Evolutionary conservation across 805 yeast species (phyloP), one percentile per base, ranked within the genome.

Genomic region (Metschnikowia shivogae): DNA sequence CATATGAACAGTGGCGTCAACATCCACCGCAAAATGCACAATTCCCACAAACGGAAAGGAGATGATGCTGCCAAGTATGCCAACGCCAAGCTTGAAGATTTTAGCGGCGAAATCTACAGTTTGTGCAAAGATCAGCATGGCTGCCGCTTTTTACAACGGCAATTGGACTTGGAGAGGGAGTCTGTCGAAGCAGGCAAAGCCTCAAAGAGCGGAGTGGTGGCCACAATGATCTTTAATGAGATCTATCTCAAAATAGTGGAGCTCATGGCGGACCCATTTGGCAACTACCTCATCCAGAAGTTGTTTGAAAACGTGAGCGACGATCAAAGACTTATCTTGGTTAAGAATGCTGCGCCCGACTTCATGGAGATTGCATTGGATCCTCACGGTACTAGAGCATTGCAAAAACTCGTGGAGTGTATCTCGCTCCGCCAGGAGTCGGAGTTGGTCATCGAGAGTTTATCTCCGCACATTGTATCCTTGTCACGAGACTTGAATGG

Each of bases 71-170:
- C 87, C 5, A 80, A 78, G 59, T 86, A 81, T 55, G 73, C 79
- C 34, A 81, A 84, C 64, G 86, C 89, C 14, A 72, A 77, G 39
- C 66, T 86, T 50, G 80, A 75, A 39, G 89, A 86, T 54, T 86
- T 83, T 59, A 67, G 76, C 13, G 89, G 89, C 37, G 82, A 81
- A 46, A 84, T 92, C 43, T 86, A 80, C 59, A 76, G 86, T 1
- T 72, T 93, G 51, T 90, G 98, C 68, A 88, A 84, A 59, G 99
- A 92, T 62, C 98, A 92, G 67, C 97, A 92, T 58, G 98, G 99
- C 7, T 92, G 98, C 62, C 75, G 99, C 47, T 89, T 86, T 62
- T 69, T 92, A 51, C 99, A 92, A 66, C 80, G 85, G 51, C 95
- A 89, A 62, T 73, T 93, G 53, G 96, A 89, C 55, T 62, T 74